Conservation (phyloP, 1,284 basidiomycete species). For the Hemileia vastatrix region DNA sequence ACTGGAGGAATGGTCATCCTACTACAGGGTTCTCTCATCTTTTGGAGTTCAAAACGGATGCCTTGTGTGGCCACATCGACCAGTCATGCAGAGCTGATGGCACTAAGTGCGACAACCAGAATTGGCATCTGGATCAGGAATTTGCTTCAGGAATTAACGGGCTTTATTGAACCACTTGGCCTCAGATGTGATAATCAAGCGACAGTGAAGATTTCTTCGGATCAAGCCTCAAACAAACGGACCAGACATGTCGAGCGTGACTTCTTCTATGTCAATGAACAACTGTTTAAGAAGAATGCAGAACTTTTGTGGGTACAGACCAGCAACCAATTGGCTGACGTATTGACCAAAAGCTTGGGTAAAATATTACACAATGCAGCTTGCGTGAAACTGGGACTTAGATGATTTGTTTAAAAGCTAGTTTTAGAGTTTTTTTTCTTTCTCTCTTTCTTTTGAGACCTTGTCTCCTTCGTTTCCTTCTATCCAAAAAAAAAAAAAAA, state of each 20-base stretch:
- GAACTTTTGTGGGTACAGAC: background rate
- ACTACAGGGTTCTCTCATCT: background rate
- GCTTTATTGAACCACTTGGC: background rate
- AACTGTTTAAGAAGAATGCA: background rate
- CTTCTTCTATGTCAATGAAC: slow-evolving; percentile 1
- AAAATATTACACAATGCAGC: no score
- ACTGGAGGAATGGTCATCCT: background rate
- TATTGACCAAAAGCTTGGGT: background rate
- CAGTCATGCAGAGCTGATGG: slow-evolving; percentile 8
- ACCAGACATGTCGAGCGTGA: background rate
- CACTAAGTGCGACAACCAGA: background rate
- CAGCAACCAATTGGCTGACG: background rate
- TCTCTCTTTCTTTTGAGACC: no score
- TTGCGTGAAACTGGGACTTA: no score
- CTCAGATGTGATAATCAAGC: background rate
- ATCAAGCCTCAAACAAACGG: background rate
- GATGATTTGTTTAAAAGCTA: no score
- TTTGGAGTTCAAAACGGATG: background rate
- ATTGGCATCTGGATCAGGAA: background rate
- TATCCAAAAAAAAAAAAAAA: no score
- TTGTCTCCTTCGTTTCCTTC: no score
- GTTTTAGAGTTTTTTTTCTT: no score
- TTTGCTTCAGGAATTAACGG: background rate
- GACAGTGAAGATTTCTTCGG: background rate
- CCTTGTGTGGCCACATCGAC: background rate